Evolutionary conservation across 2,329 filamentous ascomycete genomes (phyloP).

Genomic region (Hortaea sp.): DNA sequence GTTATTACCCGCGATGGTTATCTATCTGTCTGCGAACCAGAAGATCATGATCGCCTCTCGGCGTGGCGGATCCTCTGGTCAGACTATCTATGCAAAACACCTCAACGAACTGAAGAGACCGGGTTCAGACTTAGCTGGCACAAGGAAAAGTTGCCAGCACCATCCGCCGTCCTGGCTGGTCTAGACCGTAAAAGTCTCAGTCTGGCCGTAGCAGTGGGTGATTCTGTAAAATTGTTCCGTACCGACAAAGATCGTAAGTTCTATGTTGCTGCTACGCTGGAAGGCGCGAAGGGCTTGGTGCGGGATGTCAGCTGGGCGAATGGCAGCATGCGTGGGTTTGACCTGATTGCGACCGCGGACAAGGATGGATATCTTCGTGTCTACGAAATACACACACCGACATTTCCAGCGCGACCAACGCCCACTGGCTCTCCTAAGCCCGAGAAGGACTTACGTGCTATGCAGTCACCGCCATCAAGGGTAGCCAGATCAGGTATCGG

Average conservation of each 20-base stretch:
- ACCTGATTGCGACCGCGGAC: conserved; percentile 82
- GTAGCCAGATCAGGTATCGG: conserved; percentile 41
- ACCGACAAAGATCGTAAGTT: conserved; percentile 68
- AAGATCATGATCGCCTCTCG: conserved; percentile 68
- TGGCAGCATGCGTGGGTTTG: conserved; percentile 80
- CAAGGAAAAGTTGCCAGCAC: conserved; percentile 73
- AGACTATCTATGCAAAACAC: conserved; percentile 60
- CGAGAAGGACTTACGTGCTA: conserved; percentile 8
- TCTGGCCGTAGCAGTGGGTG: conserved; percentile 78
- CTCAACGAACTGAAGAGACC: conserved; percentile 72
- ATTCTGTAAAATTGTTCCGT: conserved; percentile 71
- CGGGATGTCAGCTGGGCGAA: conserved; percentile 88
- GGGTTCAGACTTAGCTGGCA: conserved; percentile 82
- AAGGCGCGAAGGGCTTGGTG: conserved; percentile 60
- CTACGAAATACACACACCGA: conserved; percentile 62
- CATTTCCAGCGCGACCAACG: conserved; percentile 39
- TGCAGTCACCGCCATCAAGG: background rate
- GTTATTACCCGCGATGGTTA: conserved; percentile 74
- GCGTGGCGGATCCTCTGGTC: conserved; percentile 69
- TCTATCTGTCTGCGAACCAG: conserved; percentile 72
- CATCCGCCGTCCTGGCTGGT: conserved; percentile 67
- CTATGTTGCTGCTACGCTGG: conserved; percentile 70
- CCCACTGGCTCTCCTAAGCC: conserved; percentile 5
- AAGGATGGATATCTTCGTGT: conserved; percentile 85
- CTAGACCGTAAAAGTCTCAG: conserved; percentile 69